Percentiles rank a stretch among this genome's conserved stretches.
Conservation (phyloP, 2,329 filamentous ascomycete genomes). For the Verticillium tricorpus region DNA sequence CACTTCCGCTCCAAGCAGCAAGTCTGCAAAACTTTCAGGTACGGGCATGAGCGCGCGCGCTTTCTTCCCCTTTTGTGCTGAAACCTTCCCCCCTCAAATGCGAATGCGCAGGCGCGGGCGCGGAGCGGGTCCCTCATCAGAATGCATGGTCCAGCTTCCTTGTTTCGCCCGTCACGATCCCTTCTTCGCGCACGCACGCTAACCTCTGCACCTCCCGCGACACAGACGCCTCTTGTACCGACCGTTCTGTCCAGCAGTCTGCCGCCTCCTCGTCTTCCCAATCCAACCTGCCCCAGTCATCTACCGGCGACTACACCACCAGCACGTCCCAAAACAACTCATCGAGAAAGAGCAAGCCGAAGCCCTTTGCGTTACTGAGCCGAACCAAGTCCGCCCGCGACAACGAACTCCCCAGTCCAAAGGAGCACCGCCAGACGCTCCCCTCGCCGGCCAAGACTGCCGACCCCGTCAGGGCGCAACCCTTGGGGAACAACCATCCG, state of each 20-base stretch:
- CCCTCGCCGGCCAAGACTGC: slow-evolving; percentile 22
- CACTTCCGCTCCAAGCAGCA: slow-evolving; percentile 18
- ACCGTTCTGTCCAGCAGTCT: slow-evolving; percentile 32
- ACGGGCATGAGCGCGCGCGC: slow-evolving; percentile 6
- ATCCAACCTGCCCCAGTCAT: slow-evolving; percentile 49
- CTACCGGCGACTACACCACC: slow-evolving; percentile 42
- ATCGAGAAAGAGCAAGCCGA: slow-evolving; percentile 46
- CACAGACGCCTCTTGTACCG: slow-evolving; percentile 24
- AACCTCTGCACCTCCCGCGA: slow-evolving; percentile 10
- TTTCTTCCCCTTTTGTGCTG: slow-evolving; percentile 1
- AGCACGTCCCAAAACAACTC: slow-evolving; percentile 19
- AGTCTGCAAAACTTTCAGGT: slow-evolving; percentile 14
- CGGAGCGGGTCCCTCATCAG: neutral
- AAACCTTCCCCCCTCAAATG: neutral
- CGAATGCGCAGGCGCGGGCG: neutral
- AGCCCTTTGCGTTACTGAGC: slow-evolving; percentile 48
- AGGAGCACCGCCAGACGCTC: slow-evolving; percentile 21
- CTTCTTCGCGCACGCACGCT: slow-evolving; percentile 8
- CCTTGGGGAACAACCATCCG: slow-evolving; percentile 24
- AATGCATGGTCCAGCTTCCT: neutral
- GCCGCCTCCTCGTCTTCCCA: slow-evolving; percentile 37
- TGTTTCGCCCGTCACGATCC: slow-evolving; percentile 14
- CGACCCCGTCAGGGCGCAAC: slow-evolving; percentile 31
- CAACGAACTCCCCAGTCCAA: slow-evolving; percentile 37
- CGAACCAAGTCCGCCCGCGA: slow-evolving; percentile 49